phyloP scores from a whole-genome alignment of 2,329 filamentous ascomycete species.

The Botrytis elliptica region DNA sequence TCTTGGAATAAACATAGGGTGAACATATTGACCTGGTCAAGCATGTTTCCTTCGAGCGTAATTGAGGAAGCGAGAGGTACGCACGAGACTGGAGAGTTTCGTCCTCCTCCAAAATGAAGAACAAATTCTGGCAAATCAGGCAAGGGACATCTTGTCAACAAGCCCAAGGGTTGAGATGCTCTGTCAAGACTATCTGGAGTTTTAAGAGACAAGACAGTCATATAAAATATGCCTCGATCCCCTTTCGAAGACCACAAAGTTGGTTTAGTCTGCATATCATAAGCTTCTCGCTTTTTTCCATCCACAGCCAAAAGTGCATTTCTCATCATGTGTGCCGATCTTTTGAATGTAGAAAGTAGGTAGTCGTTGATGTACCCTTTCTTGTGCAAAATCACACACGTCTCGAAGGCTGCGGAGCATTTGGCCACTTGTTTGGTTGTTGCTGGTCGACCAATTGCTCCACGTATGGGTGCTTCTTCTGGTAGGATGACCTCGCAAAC shows the following conservation, averaged over 20 bases:
- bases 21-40: conserved; percentile 64
- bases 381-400: conserved; percentile 68
- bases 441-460: conserved; percentile 61
- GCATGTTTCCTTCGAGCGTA: conserved; percentile 41
- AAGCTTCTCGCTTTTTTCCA: conserved; percentile 70
- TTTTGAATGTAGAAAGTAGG: conserved; percentile 71
- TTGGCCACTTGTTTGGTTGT: conserved; percentile 76
- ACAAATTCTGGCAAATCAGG: conserved; percentile 66
- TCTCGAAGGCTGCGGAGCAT: conserved; percentile 83
- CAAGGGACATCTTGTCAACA: conserved; percentile 67
- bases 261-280: conserved; percentile 79
- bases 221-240: conserved; percentile 54
- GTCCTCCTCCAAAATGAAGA: conserved; percentile 67
- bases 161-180: conserved; percentile 60
- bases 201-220: conserved; percentile 59
- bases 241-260: conserved; percentile 61
- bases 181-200: conserved; percentile 56
- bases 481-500: conserved; percentile 79
- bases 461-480: conserved; percentile 67
- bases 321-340: conserved; percentile 74
- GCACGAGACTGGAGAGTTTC: conserved; percentile 57
- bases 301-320: conserved; percentile 83
- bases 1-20: conserved; percentile 77
- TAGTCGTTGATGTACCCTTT: conserved; percentile 69
- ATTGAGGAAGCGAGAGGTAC: conserved; percentile 47